Percentiles rank a stretch among this genome's conserved stretches.
Conservation (phyloP, 257 asterid genomes). For the Anisodus acutangulus region DNA sequence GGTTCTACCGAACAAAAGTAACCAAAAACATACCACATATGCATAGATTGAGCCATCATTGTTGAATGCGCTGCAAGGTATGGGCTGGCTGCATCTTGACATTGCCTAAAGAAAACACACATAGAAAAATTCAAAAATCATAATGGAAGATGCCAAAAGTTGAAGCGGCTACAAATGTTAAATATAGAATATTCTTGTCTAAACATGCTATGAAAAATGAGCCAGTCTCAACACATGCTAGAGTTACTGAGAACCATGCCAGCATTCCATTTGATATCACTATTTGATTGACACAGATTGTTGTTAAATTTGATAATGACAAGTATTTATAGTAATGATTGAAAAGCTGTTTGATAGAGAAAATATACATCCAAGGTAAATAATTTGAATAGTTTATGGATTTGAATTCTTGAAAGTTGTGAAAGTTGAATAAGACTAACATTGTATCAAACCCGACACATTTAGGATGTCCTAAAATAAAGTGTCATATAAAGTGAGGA, state of each 20-base stretch:
- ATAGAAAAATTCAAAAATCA: background rate
- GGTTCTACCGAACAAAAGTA: slow-evolving; percentile 13
- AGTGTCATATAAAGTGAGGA: background rate
- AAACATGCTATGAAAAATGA: slow-evolving; percentile 13
- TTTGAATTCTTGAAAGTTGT: slow-evolving; percentile 4
- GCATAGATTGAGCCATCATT: slow-evolving; percentile 88
- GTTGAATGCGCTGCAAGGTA: slow-evolving; percentile 83
- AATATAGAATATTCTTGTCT: background rate
- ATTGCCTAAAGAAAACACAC: slow-evolving; percentile 63
- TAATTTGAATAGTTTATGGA: background rate
- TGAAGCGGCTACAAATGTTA: background rate
- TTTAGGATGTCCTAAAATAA: background rate
- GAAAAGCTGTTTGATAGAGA: background rate
- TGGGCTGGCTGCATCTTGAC: slow-evolving; percentile 83
- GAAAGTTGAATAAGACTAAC: background rate
- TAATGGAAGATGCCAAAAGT: background rate
- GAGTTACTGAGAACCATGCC: background rate
- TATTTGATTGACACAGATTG: slow-evolving; percentile 5
- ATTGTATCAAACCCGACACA: background rate
- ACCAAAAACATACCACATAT: slow-evolving; percentile 61
- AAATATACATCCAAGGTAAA: slow-evolving; percentile 17
- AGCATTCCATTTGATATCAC: background rate
- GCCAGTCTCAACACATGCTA: background rate
- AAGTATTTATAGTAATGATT: background rate
- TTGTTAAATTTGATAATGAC: background rate